Percentiles rank a stretch among this genome's conserved stretches.
These are phyloP conservation scores for Aspergillus fischeri DNA, from an alignment of 2,329 filamentous ascomycete genomes.

Conservation along the genomic window DNA sequence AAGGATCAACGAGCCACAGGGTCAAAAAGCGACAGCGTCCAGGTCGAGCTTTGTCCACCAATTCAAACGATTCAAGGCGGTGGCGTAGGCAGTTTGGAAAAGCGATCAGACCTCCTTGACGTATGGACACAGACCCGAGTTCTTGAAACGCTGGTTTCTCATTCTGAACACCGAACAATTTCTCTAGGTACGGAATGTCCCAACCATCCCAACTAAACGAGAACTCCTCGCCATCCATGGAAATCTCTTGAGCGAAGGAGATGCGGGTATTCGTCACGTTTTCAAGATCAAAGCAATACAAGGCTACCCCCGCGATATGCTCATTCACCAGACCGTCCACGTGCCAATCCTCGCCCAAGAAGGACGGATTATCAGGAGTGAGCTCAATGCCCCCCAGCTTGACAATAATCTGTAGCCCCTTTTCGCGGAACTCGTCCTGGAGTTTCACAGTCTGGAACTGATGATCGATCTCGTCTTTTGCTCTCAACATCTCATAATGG, in stretches of 20 bases:
- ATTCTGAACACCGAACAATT: constrained; percentile 4
- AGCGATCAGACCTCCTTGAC: constrained; percentile 7
- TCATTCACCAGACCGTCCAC: constrained; percentile 8
- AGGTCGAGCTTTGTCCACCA: constrained; percentile 7
- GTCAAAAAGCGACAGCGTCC: constrained; percentile 9
- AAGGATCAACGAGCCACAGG: constrained; percentile 11
- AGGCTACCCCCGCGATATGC: constrained; percentile 4
- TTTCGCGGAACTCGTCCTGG: constrained; percentile 10
- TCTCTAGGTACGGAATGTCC: constrained; percentile 9
- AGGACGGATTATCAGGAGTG: constrained; percentile 6
- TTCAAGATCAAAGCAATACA: constrained; percentile 6
- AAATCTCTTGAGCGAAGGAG: constrained; percentile 3
- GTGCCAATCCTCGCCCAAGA: constrained; percentile 9
- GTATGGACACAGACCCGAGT: constrained; percentile 9
- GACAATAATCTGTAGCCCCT: constrained; percentile 13
- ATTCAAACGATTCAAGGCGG: constrained; percentile 6
- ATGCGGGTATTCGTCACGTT: constrained; percentile 9
- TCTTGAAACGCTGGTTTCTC: constrained; percentile 3
- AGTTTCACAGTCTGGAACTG: constrained; percentile 10
- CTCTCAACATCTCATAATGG: background rate
- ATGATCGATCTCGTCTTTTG: constrained; percentile 5
- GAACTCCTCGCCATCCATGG: background rate
- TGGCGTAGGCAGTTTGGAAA: constrained; percentile 9
- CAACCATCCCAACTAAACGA: background rate
- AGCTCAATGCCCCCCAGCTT: constrained; percentile 9